These are phyloP conservation scores for Epichloe amarillans DNA, from an alignment of 2,329 filamentous ascomycete species.

Conservation along the genomic window DNA sequence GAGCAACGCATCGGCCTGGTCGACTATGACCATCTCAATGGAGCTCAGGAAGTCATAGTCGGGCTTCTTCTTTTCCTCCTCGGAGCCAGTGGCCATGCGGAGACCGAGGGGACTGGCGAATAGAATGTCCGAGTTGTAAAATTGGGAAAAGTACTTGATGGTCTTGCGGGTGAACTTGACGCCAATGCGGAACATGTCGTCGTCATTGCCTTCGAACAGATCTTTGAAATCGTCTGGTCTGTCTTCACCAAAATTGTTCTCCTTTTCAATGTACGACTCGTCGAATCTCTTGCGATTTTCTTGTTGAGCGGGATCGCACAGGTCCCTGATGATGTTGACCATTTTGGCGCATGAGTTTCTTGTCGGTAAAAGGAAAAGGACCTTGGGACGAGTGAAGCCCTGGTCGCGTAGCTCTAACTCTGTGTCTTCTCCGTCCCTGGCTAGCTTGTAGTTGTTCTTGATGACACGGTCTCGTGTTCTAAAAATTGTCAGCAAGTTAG, in stretches of 20 bases:
- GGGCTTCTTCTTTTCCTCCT: constrained; percentile 44
- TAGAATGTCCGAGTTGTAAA: constrained; percentile 94
- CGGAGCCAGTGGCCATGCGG: constrained; percentile 77
- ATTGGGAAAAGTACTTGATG: constrained; percentile 85
- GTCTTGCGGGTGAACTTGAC: constrained; percentile 95
- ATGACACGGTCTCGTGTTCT: constrained; percentile 79
- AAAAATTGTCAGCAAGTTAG: neutral
- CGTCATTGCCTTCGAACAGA: constrained; percentile 86
- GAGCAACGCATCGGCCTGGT: constrained; percentile 82
- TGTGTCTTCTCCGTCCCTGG: constrained; percentile 48
- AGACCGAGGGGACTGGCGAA: constrained; percentile 82
- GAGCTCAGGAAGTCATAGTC: constrained; percentile 90
- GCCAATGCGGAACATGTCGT: constrained; percentile 94
- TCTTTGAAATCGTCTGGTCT: constrained; percentile 80
- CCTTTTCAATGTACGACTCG: constrained; percentile 61
- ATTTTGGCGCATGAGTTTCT: constrained; percentile 71
- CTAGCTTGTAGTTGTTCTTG: constrained; percentile 76
- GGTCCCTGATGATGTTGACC: constrained; percentile 60
- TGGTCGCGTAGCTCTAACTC: constrained; percentile 77
- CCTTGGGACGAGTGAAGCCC: constrained; percentile 88
- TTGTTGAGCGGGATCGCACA: constrained; percentile 77
- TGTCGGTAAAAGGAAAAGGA: constrained; percentile 81
- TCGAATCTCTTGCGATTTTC: constrained; percentile 91
- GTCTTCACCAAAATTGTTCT: constrained; percentile 51
- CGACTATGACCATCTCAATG: constrained; percentile 78